Evolutionary conservation across 192 early-diverging fungal species (phyloP).

Genomic region (Gamsiella multidivaricata): DNA sequence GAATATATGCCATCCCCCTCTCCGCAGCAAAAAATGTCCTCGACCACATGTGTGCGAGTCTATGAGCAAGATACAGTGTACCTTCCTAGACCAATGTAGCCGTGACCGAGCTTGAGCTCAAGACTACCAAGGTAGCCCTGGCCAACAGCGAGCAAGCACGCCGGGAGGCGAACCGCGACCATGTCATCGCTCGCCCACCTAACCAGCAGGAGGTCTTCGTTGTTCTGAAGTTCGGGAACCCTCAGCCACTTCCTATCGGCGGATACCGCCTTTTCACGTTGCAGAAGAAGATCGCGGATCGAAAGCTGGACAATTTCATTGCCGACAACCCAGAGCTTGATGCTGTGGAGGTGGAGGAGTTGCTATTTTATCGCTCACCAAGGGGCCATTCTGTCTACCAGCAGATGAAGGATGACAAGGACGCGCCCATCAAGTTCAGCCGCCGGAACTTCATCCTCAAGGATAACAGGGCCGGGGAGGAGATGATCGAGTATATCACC

Average conservation of each 20-base stretch:
- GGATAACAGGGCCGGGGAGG: slow-evolving; percentile 15
- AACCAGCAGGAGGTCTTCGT: slow-evolving; percentile 18
- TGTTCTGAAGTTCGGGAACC: slow-evolving; percentile 14
- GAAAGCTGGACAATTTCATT: neutral
- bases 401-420: slow-evolving; percentile 14
- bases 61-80: too few species aligned
- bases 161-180: slow-evolving; percentile 10
- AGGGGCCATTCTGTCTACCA: slow-evolving; percentile 14
- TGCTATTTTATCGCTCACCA: slow-evolving; percentile 11
- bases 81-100: neutral
- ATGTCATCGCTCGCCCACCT: slow-evolving; percentile 9
- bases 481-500: slow-evolving; percentile 15
- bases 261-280: slow-evolving; percentile 15
- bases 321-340: slow-evolving; percentile 24
- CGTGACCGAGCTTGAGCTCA: slow-evolving; percentile 5
- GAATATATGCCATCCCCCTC: too few species aligned
- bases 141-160: slow-evolving; percentile 16
- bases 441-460: slow-evolving; percentile 30
- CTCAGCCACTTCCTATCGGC: slow-evolving; percentile 13
- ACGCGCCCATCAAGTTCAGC: slow-evolving; percentile 11
- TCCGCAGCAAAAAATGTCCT: too few species aligned
- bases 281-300: slow-evolving; percentile 8
- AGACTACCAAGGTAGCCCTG: slow-evolving; percentile 5
- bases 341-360: slow-evolving; percentile 14
- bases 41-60: too few species aligned